Evolutionary conservation across 129 eudicot genomes (phyloP), one percentile per base, ranked within the genome.

Genomic region (Gnaphalium uliginosum): DNA sequence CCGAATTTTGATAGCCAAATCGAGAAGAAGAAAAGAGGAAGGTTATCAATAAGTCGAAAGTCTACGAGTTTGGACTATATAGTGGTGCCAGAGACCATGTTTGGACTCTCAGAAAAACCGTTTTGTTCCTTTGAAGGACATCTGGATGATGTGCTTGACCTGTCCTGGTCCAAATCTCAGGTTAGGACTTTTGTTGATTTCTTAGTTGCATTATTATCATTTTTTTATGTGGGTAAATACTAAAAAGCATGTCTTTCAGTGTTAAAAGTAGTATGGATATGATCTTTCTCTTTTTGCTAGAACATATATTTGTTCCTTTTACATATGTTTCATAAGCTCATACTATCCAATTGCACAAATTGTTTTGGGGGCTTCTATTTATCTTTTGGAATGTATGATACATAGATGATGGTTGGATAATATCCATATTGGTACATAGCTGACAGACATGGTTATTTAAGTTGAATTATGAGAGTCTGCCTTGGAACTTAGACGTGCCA

Each of bases 151-250:
- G 99, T 94, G 68, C 94, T 94, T 71, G 97, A 94, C 78, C 83
- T 94, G 29, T 94, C 99, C 5, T 94, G 99, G 99, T 94, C 99
- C 41, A 91, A 94, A 78, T 87, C 97, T 74, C 96, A 93, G 98
- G 98, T 93, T 78, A 85, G 91, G 69, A 39, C 18, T 39, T 78
- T 27, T 23, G 64, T 68, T 35, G 58, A 25, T 4, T 39, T 25
- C 18, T n/a, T 57, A 56, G 66, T 76, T 76, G 74, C 41, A 53
- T 60, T 25, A 17, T 11, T 29, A 41, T 59, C 8, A n/a, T 25
- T 10, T 43, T n/a, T 21, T 0, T 8, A 8, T 48, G 60, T 43
- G 18, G 51, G 18, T 43, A 43, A 46, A 2, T 46, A 46, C 53
- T 14, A 14, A 46, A 46, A 4, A 46, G 18, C 18, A 46, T 4